Base-by-base conservation (phyloP, 345 rosid genomes). In the Microthlaspi erraticum region DNA sequence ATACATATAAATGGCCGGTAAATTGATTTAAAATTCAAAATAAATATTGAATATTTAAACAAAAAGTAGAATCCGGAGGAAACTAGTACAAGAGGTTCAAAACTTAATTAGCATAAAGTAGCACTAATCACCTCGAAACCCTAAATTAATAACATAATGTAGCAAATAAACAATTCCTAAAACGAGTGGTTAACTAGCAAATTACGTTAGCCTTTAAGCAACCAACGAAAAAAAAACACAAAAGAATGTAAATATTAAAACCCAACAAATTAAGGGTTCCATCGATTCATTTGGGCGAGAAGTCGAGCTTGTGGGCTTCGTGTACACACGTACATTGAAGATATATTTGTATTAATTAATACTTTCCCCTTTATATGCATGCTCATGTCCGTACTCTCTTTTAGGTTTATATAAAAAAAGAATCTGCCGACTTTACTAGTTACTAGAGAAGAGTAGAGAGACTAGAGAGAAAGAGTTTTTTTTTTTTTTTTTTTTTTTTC, bases 171-270 rank as follows among this genome's bases (percentile, higher is more conserved):
- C 42, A 60, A 74, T 34, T 51, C 43, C 12, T 60, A 67, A 74
- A 59, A 67, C 68, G 49, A 66, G 68, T 67, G 78, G 78, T 67
- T 60, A 60, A 43, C 45, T 60, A 52, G 63, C 78, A 59, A 51
- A 60, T 60, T 60, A 67, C 73, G 78, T 66, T 60, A 60, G 51
- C 63, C 68, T 49, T 33, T 12, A 23, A 60, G 41, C 23, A 33
- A n/a, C 68, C 73, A 41, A 51, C 54, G 4, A 14, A 16, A 41
- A 12, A 17, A 49, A 19, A 65, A 32, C 8, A 62, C 42, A 41
- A 61, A 13, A n/a, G n/a, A n/a, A n/a, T n/a, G 4, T 26, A 41
- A 18, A 17, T 60, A 62, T 33, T 32, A 6, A 17, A 60, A 20
- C 18, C 61, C 14, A 42, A 26, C 19, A 53, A 52, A 42, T n/a